phyloP scores from a whole-genome alignment of 768 basidiomycete genomes.

The Termitomyces sp. region DNA sequence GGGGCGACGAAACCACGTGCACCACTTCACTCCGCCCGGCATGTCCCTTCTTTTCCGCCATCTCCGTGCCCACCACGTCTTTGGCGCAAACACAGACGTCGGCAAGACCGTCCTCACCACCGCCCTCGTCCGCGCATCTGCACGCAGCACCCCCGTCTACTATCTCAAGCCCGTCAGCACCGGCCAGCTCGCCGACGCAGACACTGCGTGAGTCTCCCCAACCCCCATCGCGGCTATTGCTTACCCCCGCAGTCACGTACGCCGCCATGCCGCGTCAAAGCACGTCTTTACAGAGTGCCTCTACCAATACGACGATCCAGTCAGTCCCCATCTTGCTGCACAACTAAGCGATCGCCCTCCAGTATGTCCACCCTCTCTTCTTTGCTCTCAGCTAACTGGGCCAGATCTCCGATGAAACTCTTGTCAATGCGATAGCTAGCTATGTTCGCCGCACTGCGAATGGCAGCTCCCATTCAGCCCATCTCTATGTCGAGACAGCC shows the following conservation, averaged over 20 bases:
- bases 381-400: not conserved
- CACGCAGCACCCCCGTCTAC: constrained; percentile 47
- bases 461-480: constrained; percentile 28
- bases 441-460: constrained; percentile 56
- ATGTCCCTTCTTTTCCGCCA: constrained; percentile 76
- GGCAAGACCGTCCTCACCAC: constrained; percentile 92
- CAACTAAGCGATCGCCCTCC: constrained; percentile 34
- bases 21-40: not conserved
- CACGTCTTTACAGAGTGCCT: constrained; percentile 67
- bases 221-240: not conserved
- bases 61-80: constrained; percentile 85
- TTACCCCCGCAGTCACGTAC: constrained; percentile 56
- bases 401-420: constrained; percentile 54
- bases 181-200: constrained; percentile 75
- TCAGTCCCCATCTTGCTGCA: constrained; percentile 91
- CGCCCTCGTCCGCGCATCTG: constrained; percentile 80
- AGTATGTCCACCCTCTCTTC: not conserved
- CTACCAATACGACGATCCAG: constrained; percentile 82
- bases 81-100: constrained; percentile 95
- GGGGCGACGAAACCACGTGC: not conserved
- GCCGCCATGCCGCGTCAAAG: constrained; percentile 40
- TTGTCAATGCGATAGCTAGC: constrained; percentile 61
- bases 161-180: constrained; percentile 94
- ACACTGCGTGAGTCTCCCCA: constrained; percentile 62
- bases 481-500: constrained; percentile 91